phyloP scores from a whole-genome alignment of 176 grass and related monocot species.

The Triticum urartu region DNA sequence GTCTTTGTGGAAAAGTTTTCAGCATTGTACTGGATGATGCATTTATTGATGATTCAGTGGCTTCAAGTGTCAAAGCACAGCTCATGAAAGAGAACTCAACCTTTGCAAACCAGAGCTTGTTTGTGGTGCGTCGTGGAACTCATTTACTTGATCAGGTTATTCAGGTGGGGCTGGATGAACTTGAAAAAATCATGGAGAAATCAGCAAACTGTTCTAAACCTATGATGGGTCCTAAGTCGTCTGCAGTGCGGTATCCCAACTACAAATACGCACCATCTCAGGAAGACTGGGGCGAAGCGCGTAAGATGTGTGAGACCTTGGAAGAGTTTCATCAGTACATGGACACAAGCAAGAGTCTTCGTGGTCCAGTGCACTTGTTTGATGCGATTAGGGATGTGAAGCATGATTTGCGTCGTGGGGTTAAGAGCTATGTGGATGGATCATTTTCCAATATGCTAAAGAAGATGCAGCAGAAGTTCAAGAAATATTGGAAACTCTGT shows the following conservation, averaged over 20 bases:
- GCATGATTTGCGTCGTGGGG: neutral
- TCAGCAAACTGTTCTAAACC: neutral
- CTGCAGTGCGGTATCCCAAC: conserved; percentile 28
- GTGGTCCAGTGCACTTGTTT: neutral
- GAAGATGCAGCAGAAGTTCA: conserved; percentile 30
- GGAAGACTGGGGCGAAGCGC: neutral
- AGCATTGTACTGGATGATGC: conserved; percentile 40
- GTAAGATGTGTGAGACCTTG: conserved; percentile 14
- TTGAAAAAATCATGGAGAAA: conserved; percentile 32
- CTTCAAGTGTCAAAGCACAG: conserved; percentile 14
- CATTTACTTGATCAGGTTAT: conserved; percentile 36
- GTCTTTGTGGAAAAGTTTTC: conserved; percentile 36
- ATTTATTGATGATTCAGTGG: conserved; percentile 38
- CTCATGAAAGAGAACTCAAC: conserved; percentile 8
- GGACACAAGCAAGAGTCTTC: neutral
- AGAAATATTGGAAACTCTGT: conserved; percentile 19
- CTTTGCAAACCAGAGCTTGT: conserved; percentile 27
- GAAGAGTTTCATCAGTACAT: neutral
- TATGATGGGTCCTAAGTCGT: neutral
- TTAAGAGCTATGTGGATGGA: neutral
- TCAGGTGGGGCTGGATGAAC: conserved; percentile 38
- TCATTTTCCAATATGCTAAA: neutral
- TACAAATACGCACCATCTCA: conserved; percentile 27
- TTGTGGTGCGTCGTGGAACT: conserved; percentile 32
- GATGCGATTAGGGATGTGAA: neutral